phyloP scores from a whole-genome alignment of 495 filamentous ascomycete species.

The Lophiotrema nucula region DNA sequence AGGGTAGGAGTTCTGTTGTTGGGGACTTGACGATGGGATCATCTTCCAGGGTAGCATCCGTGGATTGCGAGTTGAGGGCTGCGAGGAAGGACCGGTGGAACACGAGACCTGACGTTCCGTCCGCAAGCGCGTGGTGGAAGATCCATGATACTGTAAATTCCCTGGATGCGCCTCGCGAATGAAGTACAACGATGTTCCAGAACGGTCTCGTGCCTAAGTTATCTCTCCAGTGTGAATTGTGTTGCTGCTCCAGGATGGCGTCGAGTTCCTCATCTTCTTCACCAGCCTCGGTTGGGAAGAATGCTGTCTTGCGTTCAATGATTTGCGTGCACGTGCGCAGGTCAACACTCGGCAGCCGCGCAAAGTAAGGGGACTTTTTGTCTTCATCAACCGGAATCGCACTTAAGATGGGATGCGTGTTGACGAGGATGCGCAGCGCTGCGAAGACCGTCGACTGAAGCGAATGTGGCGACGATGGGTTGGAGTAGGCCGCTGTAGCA shows the following conservation, averaged over 20 bases:
- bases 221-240: slow-evolving; percentile 35
- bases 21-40: slow-evolving; percentile 2
- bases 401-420: slow-evolving; percentile 46
- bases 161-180: neutral
- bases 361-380: slow-evolving; percentile 42
- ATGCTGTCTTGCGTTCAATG: slow-evolving; percentile 26
- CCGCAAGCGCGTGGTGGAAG: slow-evolving; percentile 25
- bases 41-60: neutral
- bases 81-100: slow-evolving; percentile 45
- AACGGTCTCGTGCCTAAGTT: slow-evolving; percentile 38
- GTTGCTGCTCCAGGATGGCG: slow-evolving; percentile 41
- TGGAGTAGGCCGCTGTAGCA: slow-evolving; percentile 43
- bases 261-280: slow-evolving; percentile 42
- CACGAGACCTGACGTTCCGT: slow-evolving; percentile 42
- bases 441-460: slow-evolving; percentile 43
- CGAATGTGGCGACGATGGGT: slow-evolving; percentile 14
- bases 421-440: slow-evolving; percentile 43
- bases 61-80: slow-evolving; percentile 34
- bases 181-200: slow-evolving; percentile 46
- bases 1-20: slow-evolving; percentile 9
- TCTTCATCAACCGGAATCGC: slow-evolving; percentile 47
- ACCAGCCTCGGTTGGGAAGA: slow-evolving; percentile 18
- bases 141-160: slow-evolving; percentile 30
- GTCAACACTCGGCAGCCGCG: slow-evolving; percentile 46
- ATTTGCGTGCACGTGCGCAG: slow-evolving; percentile 43